These are phyloP conservation scores for Tardiomyces depauwii DNA, from an alignment of 1,139 yeast genomes.

Conservation along the genomic window DNA sequence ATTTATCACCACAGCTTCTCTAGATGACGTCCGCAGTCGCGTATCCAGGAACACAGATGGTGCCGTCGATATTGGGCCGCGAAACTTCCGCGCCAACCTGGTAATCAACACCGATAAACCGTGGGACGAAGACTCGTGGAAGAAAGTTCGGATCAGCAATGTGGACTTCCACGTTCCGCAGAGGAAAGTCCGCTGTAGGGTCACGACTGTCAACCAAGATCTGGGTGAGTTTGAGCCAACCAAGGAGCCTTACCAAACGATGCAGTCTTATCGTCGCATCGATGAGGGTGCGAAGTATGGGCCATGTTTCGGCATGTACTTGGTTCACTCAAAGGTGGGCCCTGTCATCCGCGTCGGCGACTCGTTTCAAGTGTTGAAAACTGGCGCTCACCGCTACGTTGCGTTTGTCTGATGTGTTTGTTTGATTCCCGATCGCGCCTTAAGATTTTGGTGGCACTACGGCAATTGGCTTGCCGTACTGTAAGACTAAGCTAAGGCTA, in stretches of 20 bases:
- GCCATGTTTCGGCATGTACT: slow-evolving; percentile 31
- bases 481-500: too few relatives aligned
- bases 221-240: slow-evolving; percentile 25
- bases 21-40: slow-evolving; percentile 21
- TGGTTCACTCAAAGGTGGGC: slow-evolving; percentile 21
- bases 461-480: too few relatives aligned
- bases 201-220: slow-evolving; percentile 29
- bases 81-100: slow-evolving; percentile 33
- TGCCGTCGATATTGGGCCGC: slow-evolving; percentile 12
- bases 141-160: slow-evolving; percentile 18
- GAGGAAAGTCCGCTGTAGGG: slow-evolving; percentile 30
- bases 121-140: slow-evolving; percentile 32
- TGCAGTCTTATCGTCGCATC: slow-evolving; percentile 29
- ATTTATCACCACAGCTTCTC: slow-evolving; percentile 26
- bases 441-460: too few relatives aligned
- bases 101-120: slow-evolving; percentile 22
- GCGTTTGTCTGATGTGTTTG: too few relatives aligned
- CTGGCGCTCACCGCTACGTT: background rate
- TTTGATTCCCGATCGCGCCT: too few relatives aligned
- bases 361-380: slow-evolving; percentile 8
- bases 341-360: slow-evolving; percentile 24
- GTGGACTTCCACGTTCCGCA: slow-evolving; percentile 22
- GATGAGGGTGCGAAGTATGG: slow-evolving; percentile 25
- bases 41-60: slow-evolving; percentile 13
- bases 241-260: slow-evolving; percentile 24